A percentile compares a stretch with the other conserved stretches of the same genome.
These are phyloP conservation scores for Leptographium procerum DNA, from an alignment of 2,329 filamentous ascomycete genomes.

Conservation along the genomic window DNA sequence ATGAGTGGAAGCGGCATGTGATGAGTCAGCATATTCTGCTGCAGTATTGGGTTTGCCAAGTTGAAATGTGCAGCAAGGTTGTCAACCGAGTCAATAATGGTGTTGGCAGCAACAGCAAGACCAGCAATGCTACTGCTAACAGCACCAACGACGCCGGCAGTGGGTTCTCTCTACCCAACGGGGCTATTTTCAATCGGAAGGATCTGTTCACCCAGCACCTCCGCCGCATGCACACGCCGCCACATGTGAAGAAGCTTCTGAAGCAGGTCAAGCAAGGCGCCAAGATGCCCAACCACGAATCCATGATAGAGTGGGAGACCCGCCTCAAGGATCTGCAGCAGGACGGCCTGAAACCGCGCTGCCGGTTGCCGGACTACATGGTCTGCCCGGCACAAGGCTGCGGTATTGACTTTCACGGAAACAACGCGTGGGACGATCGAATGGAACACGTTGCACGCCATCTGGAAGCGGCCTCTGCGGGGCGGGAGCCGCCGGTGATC, in stretches of 20 bases:
- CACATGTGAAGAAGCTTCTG: conserved; percentile 24
- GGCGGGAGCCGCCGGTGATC: conserved; percentile 19
- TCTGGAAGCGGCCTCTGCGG: conserved; percentile 44
- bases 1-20: conserved; percentile 93
- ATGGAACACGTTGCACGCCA: conserved; percentile 85
- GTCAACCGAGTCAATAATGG: conserved; percentile 10
- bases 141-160: background rate
- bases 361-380: conserved; percentile 49
- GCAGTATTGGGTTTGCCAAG: conserved; percentile 65
- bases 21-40: conserved; percentile 69
- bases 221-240: conserved; percentile 67
- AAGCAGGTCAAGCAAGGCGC: conserved; percentile 22
- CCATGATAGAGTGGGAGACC: conserved; percentile 32
- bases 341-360: conserved; percentile 48
- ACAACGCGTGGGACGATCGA: conserved; percentile 61
- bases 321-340: conserved; percentile 44
- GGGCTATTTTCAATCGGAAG: conserved; percentile 72
- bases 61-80: conserved; percentile 40
- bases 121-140: background rate
- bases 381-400: conserved; percentile 54
- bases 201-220: conserved; percentile 86
- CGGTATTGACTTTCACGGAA: conserved; percentile 44
- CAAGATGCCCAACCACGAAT: conserved; percentile 18
- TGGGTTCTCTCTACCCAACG: conserved; percentile 33
- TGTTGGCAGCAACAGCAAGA: background rate